phyloP scores from a whole-genome alignment of 2,329 filamentous ascomycete genomes.

The Colletotrichum orchidophilum region DNA sequence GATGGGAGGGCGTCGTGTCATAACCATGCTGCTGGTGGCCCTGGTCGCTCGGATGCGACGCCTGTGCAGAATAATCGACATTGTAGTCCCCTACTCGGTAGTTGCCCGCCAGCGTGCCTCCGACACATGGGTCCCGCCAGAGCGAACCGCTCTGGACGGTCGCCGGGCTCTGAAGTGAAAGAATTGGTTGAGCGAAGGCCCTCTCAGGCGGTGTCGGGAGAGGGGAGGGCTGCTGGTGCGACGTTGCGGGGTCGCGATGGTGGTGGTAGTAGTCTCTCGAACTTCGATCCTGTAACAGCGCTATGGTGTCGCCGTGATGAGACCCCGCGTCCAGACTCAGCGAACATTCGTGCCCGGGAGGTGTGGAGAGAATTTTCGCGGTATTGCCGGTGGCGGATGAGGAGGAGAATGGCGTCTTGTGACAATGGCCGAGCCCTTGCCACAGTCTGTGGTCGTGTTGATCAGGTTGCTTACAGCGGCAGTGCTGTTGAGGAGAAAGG shows the following conservation, averaged over 20 bases:
- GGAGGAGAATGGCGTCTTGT: not conserved
- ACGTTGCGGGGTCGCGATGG: slow-evolving; percentile 40
- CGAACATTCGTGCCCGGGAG: slow-evolving; percentile 41
- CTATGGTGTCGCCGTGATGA: slow-evolving; percentile 31
- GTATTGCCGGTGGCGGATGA: slow-evolving; percentile 15
- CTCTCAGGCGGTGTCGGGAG: slow-evolving; percentile 59
- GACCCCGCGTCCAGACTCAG: slow-evolving; percentile 38
- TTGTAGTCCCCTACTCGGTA: slow-evolving; percentile 79
- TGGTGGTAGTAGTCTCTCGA: slow-evolving; percentile 34
- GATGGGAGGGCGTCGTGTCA: slow-evolving; percentile 52
- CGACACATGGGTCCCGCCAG: slow-evolving; percentile 80
- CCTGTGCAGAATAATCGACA: slow-evolving; percentile 78
- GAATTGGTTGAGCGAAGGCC: slow-evolving; percentile 64
- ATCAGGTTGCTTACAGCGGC: not conserved
- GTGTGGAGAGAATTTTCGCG: slow-evolving; percentile 33
- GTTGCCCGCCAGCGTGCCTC: slow-evolving; percentile 77
- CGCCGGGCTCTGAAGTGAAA: slow-evolving; percentile 70
- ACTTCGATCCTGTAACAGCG: slow-evolving; percentile 28
- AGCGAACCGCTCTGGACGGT: slow-evolving; percentile 80
- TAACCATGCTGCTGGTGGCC: slow-evolving; percentile 72
- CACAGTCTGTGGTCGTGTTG: not conserved
- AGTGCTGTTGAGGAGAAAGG: not conserved
- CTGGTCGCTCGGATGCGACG: slow-evolving; percentile 71
- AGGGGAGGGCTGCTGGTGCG: slow-evolving; percentile 29
- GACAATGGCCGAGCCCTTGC: slow-evolving; percentile 7